Evolutionary conservation across 148 eudicot genomes (phyloP).

Genomic region (Selenicereus undatus): DNA sequence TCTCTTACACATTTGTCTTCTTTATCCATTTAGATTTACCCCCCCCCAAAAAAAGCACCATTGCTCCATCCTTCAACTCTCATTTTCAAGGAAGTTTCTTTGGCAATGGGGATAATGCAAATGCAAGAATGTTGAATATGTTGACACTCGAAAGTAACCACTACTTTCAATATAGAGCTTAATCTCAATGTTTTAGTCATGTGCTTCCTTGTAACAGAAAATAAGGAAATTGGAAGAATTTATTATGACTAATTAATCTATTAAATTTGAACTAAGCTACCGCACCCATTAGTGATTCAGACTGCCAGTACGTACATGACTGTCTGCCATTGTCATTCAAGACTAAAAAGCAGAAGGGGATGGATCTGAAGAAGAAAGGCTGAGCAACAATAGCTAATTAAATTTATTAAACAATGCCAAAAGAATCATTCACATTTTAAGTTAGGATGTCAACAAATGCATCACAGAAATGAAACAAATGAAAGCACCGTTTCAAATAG

Average conservation of each 20-base stretch:
- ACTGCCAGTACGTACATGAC: not conserved
- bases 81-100: not conserved
- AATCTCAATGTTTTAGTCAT: not conserved
- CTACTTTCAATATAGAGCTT: not conserved
- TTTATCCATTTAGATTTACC: not conserved
- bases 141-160: not conserved
- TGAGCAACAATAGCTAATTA: not conserved
- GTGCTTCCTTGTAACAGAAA: not conserved
- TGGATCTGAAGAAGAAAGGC: not conserved
- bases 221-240: not conserved
- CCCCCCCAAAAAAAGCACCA: not conserved
- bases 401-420: not conserved
- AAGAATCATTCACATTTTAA: not conserved
- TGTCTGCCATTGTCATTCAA: slow-evolving; percentile 1
- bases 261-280: not conserved
- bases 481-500: not conserved
- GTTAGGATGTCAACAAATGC: not conserved
- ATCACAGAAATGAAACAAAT: slow-evolving; percentile 7
- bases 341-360: not conserved
- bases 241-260: not conserved
- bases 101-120: not conserved
- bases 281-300: not conserved
- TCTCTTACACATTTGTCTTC: not conserved
- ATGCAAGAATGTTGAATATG: not conserved
- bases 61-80: not conserved